A percentile compares a stretch with the other conserved stretches of the same genome.
Evolutionary conservation across 768 basidiomycete genomes (phyloP).

Genomic region (Russula sp.): DNA sequence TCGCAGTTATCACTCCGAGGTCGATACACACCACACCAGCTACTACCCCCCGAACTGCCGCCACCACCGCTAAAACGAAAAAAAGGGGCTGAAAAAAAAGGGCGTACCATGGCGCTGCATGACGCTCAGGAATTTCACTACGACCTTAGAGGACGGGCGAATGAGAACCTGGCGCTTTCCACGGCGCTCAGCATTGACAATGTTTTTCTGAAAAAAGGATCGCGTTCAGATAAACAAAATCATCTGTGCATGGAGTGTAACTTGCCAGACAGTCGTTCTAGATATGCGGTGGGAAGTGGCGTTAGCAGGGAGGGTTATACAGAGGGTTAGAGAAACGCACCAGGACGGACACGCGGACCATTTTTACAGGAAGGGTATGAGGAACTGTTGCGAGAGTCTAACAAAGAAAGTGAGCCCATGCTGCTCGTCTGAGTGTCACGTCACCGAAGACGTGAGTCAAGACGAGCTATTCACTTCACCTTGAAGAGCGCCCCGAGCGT

Average conservation of each 20-base stretch:
- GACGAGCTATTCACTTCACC: conserved; percentile 45
- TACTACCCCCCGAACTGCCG: not conserved
- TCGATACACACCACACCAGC: not conserved
- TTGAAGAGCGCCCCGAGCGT: conserved; percentile 24
- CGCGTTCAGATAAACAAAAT: conserved; percentile 1
- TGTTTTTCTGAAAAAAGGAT: conserved; percentile 66
- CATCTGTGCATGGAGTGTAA: not conserved
- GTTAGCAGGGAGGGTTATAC: not conserved
- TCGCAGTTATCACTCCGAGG: conserved; percentile 85
- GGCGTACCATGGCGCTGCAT: conserved; percentile 97
- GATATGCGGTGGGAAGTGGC: conserved; percentile 7
- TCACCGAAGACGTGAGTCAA: conserved; percentile 75
- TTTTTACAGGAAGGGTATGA: conserved; percentile 34
- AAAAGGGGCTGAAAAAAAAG: not conserved
- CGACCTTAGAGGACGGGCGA: conserved; percentile 95
- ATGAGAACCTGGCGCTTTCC: conserved; percentile 99
- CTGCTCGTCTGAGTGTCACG: conserved; percentile 80
- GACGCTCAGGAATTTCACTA: conserved; percentile 94
- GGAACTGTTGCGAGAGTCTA: conserved; percentile 20
- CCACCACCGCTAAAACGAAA: not conserved
- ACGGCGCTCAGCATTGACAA: conserved; percentile 98
- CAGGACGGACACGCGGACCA: conserved; percentile 87
- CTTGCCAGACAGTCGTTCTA: conserved; percentile 56
- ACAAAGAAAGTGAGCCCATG: conserved; percentile 27
- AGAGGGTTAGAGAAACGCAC: conserved; percentile 29